Evolutionary conservation across 371 early-diverging fungal genomes (phyloP).

Genomic region (Mortierella sp.): DNA sequence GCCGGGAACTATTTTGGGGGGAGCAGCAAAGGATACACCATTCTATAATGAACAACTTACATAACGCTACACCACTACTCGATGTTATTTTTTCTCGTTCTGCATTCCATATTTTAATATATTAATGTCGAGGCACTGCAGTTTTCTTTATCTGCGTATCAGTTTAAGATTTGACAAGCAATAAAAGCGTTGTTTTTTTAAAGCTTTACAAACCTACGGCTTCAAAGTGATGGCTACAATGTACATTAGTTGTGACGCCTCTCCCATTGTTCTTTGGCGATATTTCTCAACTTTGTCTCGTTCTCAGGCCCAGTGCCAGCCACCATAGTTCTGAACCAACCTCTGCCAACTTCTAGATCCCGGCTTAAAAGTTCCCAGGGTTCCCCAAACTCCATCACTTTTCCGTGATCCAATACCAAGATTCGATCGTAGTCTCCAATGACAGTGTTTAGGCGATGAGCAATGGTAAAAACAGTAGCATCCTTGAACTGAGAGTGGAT

Average conservation of each 20-base stretch:
- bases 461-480: constrained; percentile 72
- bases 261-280: constrained; percentile 50
- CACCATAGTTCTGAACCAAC: constrained; percentile 54
- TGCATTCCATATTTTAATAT: not conserved
- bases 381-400: constrained; percentile 67
- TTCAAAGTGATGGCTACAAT: not conserved
- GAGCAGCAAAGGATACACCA: not conserved
- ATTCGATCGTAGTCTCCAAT: constrained; percentile 74
- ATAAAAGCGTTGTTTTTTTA: not conserved
- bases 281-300: constrained; percentile 38
- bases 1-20: not conserved
- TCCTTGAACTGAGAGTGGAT: constrained; percentile 59
- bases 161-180: not conserved
- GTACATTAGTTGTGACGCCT: not conserved
- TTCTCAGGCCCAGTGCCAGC: constrained; percentile 56
- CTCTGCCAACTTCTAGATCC: constrained; percentile 1
- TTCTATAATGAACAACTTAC: not conserved
- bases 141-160: too few relatives aligned
- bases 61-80: too few relatives aligned
- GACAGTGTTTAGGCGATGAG: constrained; percentile 77
- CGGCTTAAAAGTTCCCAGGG: constrained; percentile 52
- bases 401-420: constrained; percentile 70
- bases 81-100: not conserved
- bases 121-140: too few relatives aligned
- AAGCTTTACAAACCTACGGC: not conserved